Conservation (phyloP, 2,329 filamentous ascomycete genomes). For the Cryphonectria parasitica region DNA sequence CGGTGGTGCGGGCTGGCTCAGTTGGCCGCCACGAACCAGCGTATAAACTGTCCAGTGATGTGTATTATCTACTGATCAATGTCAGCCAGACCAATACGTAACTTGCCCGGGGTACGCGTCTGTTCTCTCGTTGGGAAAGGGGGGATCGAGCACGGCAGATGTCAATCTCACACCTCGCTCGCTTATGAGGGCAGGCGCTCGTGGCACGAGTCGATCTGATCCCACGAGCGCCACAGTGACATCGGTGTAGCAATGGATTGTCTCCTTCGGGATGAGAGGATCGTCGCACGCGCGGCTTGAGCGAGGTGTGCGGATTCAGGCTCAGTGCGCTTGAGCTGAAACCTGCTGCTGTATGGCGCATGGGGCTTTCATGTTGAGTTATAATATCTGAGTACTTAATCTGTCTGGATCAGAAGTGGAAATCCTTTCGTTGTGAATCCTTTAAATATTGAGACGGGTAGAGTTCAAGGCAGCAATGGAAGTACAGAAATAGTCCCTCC, state of each 20-base stretch:
- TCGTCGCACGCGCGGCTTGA: slow-evolving; percentile 1
- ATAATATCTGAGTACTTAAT: neutral
- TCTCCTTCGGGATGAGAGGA: neutral
- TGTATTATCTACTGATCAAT: neutral
- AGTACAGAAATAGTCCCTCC: neutral
- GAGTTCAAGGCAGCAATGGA: neutral
- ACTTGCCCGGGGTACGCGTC: neutral
- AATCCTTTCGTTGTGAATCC: neutral
- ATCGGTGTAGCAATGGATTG: slow-evolving; percentile 6
- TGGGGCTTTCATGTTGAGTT: neutral
- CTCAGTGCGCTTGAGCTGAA: neutral
- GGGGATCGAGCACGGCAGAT: slow-evolving; percentile 7
- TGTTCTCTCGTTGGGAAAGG: neutral
- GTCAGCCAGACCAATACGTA: neutral
- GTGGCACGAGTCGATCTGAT: slow-evolving; percentile 12
- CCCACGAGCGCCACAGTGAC: slow-evolving; percentile 9
- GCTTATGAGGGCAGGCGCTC: slow-evolving; percentile 2
- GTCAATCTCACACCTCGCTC: slow-evolving; percentile 15
- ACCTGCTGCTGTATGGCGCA: neutral
- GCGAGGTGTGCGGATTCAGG: neutral
- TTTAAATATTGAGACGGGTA: neutral
- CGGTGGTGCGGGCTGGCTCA: neutral
- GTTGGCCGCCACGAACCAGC: neutral
- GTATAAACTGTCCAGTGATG: neutral
- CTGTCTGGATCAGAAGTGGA: no score